A percentile compares a stretch with the other conserved stretches of the same genome.
Conservation (phyloP, 2,329 filamentous ascomycete genomes). For the Penicillium sp. region DNA sequence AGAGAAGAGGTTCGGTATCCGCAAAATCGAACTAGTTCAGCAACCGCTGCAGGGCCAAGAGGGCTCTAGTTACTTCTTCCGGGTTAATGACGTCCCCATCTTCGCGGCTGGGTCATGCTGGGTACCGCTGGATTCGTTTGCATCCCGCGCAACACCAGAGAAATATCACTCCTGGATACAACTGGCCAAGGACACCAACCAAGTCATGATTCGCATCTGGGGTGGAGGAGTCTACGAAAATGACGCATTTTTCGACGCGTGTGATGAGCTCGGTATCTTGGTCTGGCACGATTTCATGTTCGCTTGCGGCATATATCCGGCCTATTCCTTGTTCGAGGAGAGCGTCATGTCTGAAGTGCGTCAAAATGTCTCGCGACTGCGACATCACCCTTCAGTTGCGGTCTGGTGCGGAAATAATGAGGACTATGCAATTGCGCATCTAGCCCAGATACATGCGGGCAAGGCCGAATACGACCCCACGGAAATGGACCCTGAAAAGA, state of each 20-base stretch:
- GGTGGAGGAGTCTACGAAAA: constrained; percentile 71
- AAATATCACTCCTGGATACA: too few relatives aligned
- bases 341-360: constrained; percentile 62
- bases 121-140: too few relatives aligned
- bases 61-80: too few relatives aligned
- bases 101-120: too few relatives aligned
- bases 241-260: constrained; percentile 66
- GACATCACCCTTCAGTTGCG: constrained; percentile 76
- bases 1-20: too few relatives aligned
- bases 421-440: constrained; percentile 76
- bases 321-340: constrained; percentile 57
- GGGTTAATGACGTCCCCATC: too few relatives aligned
- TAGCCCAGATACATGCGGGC: constrained; percentile 34
- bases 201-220: constrained; percentile 45
- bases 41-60: too few relatives aligned
- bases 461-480: constrained; percentile 70
- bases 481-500: constrained; percentile 62
- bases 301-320: constrained; percentile 68
- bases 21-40: too few relatives aligned
- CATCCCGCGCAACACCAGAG: too few relatives aligned
- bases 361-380: constrained; percentile 62
- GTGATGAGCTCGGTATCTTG: constrained; percentile 69
- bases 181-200: too few relatives aligned
- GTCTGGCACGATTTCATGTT: constrained; percentile 82
- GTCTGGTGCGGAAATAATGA: constrained; percentile 87